Percentiles rank a stretch among this genome's conserved stretches.
phyloP scores from a whole-genome alignment of 345 rosid genomes.

The Barbarea vulgaris region DNA sequence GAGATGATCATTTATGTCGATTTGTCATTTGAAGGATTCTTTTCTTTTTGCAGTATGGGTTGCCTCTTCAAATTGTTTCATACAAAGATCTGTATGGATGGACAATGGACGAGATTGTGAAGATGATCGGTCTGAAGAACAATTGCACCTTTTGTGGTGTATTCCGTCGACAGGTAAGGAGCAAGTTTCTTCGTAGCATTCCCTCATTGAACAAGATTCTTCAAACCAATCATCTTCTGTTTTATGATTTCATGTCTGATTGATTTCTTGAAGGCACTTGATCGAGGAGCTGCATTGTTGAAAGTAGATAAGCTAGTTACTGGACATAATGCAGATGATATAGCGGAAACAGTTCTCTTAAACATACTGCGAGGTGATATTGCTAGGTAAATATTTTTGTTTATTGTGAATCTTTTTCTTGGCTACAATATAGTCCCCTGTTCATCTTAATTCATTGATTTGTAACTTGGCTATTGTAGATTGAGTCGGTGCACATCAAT shows the following conservation, averaged over 20 bases:
- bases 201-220: not conserved
- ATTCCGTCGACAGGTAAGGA: conserved; percentile 79
- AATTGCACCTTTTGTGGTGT: conserved; percentile 97
- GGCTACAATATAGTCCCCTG: not conserved
- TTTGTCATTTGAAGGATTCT: not conserved
- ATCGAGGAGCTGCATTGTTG: conserved; percentile 84
- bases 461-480: conserved; percentile 43
- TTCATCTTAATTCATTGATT: not conserved
- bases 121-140: conserved; percentile 91
- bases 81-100: conserved; percentile 98
- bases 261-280: conserved; percentile 67
- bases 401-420: not conserved
- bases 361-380: conserved; percentile 92
- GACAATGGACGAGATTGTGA: conserved; percentile 99
- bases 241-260: not conserved
- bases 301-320: conserved; percentile 91
- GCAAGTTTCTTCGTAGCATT: not conserved
- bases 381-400: conserved; percentile 58
- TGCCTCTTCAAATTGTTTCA: conserved; percentile 84
- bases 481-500: conserved; percentile 86
- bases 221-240: not conserved
- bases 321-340: conserved; percentile 96
- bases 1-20: not conserved
- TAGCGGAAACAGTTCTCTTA: conserved; percentile 91
- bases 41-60: conserved; percentile 59